Evolutionary conservation across 1,284 basidiomycete genomes (phyloP).

Genomic region (Phaffia rhodozyma): DNA sequence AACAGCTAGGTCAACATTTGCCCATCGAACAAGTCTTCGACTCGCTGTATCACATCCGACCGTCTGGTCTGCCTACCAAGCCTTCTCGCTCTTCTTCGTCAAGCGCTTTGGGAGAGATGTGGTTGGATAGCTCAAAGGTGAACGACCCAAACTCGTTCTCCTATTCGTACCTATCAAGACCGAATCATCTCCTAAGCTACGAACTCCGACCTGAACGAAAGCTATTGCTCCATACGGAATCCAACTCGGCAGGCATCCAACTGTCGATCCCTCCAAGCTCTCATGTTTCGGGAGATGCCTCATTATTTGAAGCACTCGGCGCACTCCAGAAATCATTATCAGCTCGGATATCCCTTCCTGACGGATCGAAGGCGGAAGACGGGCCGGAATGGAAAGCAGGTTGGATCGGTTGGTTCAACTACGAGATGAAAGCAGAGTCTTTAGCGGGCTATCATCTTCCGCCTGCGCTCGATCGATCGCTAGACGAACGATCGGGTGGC

Average conservation of each 20-base stretch:
- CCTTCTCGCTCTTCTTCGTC: not conserved
- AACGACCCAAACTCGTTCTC: conserved; percentile 21
- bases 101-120: conserved; percentile 35
- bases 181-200: conserved; percentile 27
- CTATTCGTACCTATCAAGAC: conserved; percentile 27
- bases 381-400: conserved; percentile 34
- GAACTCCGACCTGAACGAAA: not conserved
- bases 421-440: conserved; percentile 44
- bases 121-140: conserved; percentile 39
- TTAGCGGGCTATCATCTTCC: conserved; percentile 29
- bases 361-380: not conserved
- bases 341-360: conserved; percentile 6
- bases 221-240: not conserved
- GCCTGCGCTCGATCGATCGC: not conserved
- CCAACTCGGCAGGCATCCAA: not conserved
- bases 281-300: not conserved
- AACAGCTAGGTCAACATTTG: too few relatives aligned
- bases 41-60: not conserved
- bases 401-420: conserved; percentile 43
- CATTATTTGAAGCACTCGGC: conserved; percentile 26
- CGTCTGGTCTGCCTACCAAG: not conserved
- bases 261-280: not conserved
- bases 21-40: too few relatives aligned
- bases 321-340: conserved; percentile 22
- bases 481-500: conserved; percentile 18